Evolutionary conservation across 139 green algal species (phyloP), one percentile per base, ranked within the genome.

Genomic region (Pseudopediastrum boryanum): DNA sequence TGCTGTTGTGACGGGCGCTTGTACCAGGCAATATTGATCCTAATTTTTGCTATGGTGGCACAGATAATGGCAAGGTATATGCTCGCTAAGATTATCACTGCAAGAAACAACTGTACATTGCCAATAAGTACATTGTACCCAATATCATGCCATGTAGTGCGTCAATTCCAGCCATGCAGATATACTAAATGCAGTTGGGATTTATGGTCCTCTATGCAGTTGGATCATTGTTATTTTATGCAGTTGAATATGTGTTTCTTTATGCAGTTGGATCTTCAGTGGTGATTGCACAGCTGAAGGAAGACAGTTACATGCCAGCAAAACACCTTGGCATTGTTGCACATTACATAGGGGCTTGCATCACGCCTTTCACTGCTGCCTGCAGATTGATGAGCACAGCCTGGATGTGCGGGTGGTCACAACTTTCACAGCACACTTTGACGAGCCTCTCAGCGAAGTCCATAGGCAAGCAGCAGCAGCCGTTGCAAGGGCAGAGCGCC

Each of bases 371-470:
- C 46, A 56, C 16, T 12, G 13, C 13, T 16, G 46, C 62, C 33
- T 35, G 31, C 51, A 75, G 65, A 66, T 79, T 16, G 81, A 78
- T 19, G 46, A 72, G 2, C 39, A 58, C 42, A 79, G 51, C 29
- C 29, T 86, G 13, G 84, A 89, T n/a, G 48, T 89, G 6, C 74
- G 63, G 2, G 58, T 89, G 3, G 66, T 84, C 41, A 76, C 84
- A 54, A 67, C 42, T 43, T 89, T 90, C 50, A 41, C 70, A 38
- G 85, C 80, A 2, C 79, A 82, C 48, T 89, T 84, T 64, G 76
- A 41, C n/a, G 59, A 81, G 27, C 63, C 74, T 1, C 29, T 85
- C 6, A 59, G 64, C 27, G 29, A 65, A 4, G 41, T 83, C 36
- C 38, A 43, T 10, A 31, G 39, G 8, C 54, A 27, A 12, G 72